A percentile compares a stretch with the other conserved stretches of the same genome.
Evolutionary conservation across 2,329 filamentous ascomycete species (phyloP).

Genomic region (Ophiocordyceps robertsii): DNA sequence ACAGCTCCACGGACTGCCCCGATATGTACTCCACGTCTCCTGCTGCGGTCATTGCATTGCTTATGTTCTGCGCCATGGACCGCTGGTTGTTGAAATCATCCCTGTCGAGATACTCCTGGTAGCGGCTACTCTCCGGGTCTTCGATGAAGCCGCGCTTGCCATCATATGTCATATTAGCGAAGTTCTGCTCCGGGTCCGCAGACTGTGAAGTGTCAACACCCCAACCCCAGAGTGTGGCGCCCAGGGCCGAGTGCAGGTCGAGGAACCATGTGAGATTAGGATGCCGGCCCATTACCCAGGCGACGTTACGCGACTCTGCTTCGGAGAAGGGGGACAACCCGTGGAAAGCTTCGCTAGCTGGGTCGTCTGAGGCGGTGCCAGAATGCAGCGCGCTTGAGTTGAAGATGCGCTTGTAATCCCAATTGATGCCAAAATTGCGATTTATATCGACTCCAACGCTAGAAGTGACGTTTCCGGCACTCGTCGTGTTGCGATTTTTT

Average conservation of each 20-base stretch:
- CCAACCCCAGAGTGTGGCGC: constrained; percentile 41
- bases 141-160: constrained; percentile 32
- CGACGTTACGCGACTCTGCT: constrained; percentile 40
- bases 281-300: constrained; percentile 36
- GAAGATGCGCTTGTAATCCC: constrained; percentile 35
- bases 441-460: constrained; percentile 37
- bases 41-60: constrained; percentile 23
- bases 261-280: constrained; percentile 40
- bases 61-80: constrained; percentile 19
- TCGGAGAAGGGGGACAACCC: constrained; percentile 39
- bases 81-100: constrained; percentile 20
- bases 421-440: constrained; percentile 44
- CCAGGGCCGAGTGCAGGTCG: constrained; percentile 42
- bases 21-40: constrained; percentile 22
- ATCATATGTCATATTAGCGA: constrained; percentile 37
- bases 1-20: constrained; percentile 26
- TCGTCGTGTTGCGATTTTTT: constrained; percentile 38
- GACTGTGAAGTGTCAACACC: constrained; percentile 40
- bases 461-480: constrained; percentile 11
- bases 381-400: constrained; percentile 17
- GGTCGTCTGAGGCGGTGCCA: constrained; percentile 19
- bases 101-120: constrained; percentile 30
- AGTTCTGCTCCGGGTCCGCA: constrained; percentile 31
- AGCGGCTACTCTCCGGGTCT: constrained; percentile 26
- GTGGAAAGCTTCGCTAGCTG: constrained; percentile 33